Evolutionary conservation across 2,329 filamentous ascomycete genomes (phyloP).

Genomic region (Colletotrichum horii): DNA sequence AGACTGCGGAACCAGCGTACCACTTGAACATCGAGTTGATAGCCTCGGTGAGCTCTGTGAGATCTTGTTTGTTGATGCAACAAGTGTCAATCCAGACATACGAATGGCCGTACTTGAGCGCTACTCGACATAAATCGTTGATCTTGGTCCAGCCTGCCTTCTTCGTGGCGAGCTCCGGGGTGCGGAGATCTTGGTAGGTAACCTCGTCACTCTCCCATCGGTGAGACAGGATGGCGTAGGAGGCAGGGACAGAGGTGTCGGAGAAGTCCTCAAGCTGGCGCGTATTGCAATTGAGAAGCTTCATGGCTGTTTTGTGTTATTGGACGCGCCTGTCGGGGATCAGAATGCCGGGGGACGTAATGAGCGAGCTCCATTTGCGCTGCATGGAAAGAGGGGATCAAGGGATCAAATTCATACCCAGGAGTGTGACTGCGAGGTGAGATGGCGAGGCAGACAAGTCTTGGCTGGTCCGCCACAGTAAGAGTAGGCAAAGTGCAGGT

Average conservation of each 20-base stretch:
- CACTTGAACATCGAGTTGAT: too few relatives aligned
- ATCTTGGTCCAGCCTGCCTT: neutral
- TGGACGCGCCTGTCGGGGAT: too few relatives aligned
- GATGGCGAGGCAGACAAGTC: too few relatives aligned
- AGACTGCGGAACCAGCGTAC: neutral
- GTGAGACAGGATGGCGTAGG: neutral
- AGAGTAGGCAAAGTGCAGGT: too few relatives aligned
- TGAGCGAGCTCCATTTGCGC: too few relatives aligned
- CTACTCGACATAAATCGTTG: neutral
- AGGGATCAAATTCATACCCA: too few relatives aligned
- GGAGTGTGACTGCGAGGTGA: too few relatives aligned
- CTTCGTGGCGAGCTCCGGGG: too few relatives aligned
- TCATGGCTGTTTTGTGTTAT: neutral
- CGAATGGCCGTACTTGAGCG: neutral
- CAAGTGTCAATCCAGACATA: neutral
- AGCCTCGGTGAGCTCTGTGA: neutral
- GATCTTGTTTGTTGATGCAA: neutral
- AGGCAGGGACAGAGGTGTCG: neutral
- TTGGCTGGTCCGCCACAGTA: too few relatives aligned
- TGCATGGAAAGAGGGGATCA: too few relatives aligned
- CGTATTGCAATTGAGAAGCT: neutral
- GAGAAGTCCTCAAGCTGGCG: neutral
- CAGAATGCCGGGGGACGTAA: too few relatives aligned
- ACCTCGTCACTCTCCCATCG: neutral
- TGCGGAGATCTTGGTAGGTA: neutral